phyloP scores from a whole-genome alignment of 1,284 basidiomycete genomes.

The Rhodotorula sp. region DNA sequence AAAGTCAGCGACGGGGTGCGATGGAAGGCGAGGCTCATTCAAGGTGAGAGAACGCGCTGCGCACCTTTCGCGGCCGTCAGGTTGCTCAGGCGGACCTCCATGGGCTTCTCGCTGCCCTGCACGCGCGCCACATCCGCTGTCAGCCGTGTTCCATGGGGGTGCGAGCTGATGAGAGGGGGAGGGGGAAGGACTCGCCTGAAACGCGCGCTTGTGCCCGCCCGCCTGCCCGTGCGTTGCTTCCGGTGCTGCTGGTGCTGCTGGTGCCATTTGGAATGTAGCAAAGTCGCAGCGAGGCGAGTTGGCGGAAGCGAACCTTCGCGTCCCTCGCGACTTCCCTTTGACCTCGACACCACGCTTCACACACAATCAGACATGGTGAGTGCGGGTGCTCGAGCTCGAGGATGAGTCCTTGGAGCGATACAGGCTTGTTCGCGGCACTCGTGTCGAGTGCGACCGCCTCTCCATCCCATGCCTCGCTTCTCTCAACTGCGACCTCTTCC shows the following conservation, averaged over 20 bases:
- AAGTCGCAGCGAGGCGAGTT: too few relatives aligned
- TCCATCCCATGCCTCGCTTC: too few relatives aligned
- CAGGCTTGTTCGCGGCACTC: too few relatives aligned
- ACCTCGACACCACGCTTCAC: too few relatives aligned
- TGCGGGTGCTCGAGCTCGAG: too few relatives aligned
- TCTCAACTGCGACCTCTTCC: too few relatives aligned
- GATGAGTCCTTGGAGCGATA: too few relatives aligned
- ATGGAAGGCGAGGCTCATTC: background rate
- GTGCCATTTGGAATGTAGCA: background rate
- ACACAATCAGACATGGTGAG: too few relatives aligned
- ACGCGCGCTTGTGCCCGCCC: constrained; percentile 6
- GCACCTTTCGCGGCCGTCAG: constrained; percentile 92
- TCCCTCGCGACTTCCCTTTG: too few relatives aligned
- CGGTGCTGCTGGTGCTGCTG: constrained; percentile 1
- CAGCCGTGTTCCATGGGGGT: constrained; percentile 47
- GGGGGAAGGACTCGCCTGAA: constrained; percentile 2
- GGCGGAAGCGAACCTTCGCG: too few relatives aligned
- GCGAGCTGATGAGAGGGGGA: constrained; percentile 25
- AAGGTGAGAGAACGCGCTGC: constrained; percentile 34
- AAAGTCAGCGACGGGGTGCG: background rate
- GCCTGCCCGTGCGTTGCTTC: background rate
- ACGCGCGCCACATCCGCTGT: constrained; percentile 26
- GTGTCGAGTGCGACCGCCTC: too few relatives aligned
- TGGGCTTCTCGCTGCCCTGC: constrained; percentile 70
- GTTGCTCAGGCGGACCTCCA: constrained; percentile 90